A percentile compares a stretch with the other conserved stretches of the same genome.
Conservation (phyloP, 169 alveolate genomes). For the Besnoitia besnoiti region DNA sequence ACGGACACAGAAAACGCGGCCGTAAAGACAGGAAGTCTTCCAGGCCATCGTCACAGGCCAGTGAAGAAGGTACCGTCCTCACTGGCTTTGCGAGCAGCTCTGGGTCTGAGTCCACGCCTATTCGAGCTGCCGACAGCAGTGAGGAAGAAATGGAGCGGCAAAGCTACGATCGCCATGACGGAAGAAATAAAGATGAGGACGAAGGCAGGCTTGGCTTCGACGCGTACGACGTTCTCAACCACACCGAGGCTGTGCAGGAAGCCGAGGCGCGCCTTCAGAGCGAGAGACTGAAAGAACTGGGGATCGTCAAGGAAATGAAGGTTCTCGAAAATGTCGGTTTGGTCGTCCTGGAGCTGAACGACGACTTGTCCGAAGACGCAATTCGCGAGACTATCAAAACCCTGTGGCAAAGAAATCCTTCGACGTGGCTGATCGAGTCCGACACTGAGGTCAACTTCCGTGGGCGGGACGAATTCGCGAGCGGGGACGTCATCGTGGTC, state of each 20-base stretch:
- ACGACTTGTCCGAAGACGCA: conserved; percentile 29
- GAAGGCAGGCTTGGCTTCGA: too few species aligned
- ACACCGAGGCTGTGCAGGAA: conserved; percentile 1
- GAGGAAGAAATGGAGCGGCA: background rate
- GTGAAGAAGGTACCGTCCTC: too few species aligned
- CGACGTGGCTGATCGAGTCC: conserved; percentile 61
- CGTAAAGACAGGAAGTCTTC: too few species aligned
- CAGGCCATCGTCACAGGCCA: too few species aligned
- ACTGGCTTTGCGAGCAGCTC: too few species aligned
- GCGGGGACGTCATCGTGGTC: conserved; percentile 10
- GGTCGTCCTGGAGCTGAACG: conserved; percentile 44
- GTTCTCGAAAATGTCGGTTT: conserved; percentile 56
- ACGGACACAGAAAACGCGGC: background rate
- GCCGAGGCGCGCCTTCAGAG: conserved; percentile 8
- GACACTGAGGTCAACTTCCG: conserved; percentile 45
- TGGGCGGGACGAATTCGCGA: background rate
- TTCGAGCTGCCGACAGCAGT: background rate
- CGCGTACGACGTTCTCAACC: background rate
- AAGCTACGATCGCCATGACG: too few species aligned
- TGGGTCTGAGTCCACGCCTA: too few species aligned
- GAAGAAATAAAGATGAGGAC: background rate
- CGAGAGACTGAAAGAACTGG: conserved; percentile 46
- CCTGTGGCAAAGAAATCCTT: conserved; percentile 43
- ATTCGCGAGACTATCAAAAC: conserved; percentile 46
- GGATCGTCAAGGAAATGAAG: conserved; percentile 14